Base-by-base conservation (phyloP, 164 flowering plant genomes). In the Houttuynia cordata region DNA sequence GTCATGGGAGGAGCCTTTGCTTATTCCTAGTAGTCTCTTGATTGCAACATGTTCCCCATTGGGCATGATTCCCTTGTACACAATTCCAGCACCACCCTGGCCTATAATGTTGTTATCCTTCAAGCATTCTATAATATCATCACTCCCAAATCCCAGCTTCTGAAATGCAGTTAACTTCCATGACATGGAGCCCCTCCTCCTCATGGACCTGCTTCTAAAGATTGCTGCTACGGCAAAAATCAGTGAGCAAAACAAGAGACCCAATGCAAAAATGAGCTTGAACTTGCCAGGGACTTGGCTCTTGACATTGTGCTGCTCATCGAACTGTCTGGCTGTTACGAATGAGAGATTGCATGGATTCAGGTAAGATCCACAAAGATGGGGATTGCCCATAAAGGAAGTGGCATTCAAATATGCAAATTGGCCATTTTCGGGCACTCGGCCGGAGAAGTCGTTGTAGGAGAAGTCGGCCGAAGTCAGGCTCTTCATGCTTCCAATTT, bases 101-200 rank as follows among this genome's bases (percentile, higher is more conserved):
- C 95, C 88, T 45, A 87, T 82, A 2, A 81, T 67, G 65, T 80
- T 83, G 68, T 75, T 64, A 3, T 87, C 95, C 67, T 83, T 83
- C 24, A 87, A 61, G 64, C 85, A 80, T 37, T 76, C 91, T 54
- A 85, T 51, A 19, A 87, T 72, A 53, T 85, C 83, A 13, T 80
- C 68, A 19, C 76, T 70, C 10, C 76, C 72, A 52, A 83, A 87
- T 30, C 73, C 81, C 17, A 85, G 77, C 67, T 74, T 78, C 57
- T 85, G 91, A 63, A 87, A 87, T 52, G 87, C 79, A 1, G 79
- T 80, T 24, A 85, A 80, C 79, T 79, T 87, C 95, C 95, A 87
- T 3, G 80, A 34, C 62, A 51, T 65, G 19, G 65, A 64, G 68
- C 65, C 65, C 37, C 68, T 68, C 49, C 61, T 60, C 40, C 50